Evolutionary conservation across 1,284 basidiomycete genomes (phyloP), one percentile per base, ranked within the genome.

Genomic region (Trametes pubescens): DNA sequence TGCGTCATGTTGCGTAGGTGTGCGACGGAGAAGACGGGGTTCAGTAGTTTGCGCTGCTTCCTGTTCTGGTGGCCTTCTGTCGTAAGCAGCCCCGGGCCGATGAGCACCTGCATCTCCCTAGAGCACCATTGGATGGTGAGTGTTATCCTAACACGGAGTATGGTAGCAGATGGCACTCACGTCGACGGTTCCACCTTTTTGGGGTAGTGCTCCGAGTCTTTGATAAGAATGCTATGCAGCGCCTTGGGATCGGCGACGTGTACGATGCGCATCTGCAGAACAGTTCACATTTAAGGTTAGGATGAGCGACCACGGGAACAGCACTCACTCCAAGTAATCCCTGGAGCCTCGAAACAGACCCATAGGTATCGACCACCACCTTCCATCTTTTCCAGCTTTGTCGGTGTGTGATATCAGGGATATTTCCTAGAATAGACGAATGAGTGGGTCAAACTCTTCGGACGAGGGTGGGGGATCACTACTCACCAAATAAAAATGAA

Each of bases 161-260:
- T 6, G 18, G 16, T 6, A 1, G 26, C 9, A 14, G 18, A 24
- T 4, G 0, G 26, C 9, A 52, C 58, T 22, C 18, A 63, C 65
- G 62, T 49, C 3, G 61, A 29, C 6, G 54, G 58, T 2, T 51
- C 29, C 0, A 44, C 14, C 16, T 38, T 44, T 35, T 63, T 66
- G 3, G 65, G 61, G 47, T 55, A 66, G 7, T 49, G 18, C 40
- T 67, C 65, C 1, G 68, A 75, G 66, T 75, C 80, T 71, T 81
- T 81, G 57, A 81, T 72, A 13, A 81, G 35, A 24, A 82, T 75
- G 51, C 76, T 73, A 49, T 81, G 73, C 48, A 82, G 56, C 0
- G 79, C 78, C 58, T 75, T 75, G 0, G 80, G 77, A 59, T 72
- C 71, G 32, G 61, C 68, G 6, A 66, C 47, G 43, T 63, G 62